Conservation (phyloP, 106 monocot species). For the Dendrobium officinale region DNA sequence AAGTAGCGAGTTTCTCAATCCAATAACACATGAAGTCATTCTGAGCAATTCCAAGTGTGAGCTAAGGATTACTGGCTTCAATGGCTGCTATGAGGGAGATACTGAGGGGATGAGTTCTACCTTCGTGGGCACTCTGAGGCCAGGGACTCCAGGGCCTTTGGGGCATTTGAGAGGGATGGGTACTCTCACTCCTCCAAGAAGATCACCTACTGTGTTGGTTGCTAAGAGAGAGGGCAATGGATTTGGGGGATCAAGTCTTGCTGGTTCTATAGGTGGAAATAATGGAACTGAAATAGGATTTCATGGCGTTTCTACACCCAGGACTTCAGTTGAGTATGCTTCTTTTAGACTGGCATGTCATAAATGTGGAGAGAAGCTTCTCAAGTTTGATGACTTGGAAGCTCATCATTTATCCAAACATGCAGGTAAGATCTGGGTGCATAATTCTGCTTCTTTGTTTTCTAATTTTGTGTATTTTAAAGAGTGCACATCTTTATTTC, state of each 20-base stretch:
- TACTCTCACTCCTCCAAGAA: conserved; percentile 44
- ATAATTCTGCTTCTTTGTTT: too few relatives aligned
- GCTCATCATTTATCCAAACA: conserved; percentile 92
- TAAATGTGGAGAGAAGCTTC: conserved; percentile 76
- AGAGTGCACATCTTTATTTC: too few relatives aligned
- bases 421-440: conserved; percentile 40
- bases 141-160: conserved; percentile 72
- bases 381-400: conserved; percentile 67
- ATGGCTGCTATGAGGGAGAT: neutral
- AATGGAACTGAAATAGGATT: conserved; percentile 4
- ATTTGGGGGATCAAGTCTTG: conserved; percentile 1
- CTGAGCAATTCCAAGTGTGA: conserved; percentile 67
- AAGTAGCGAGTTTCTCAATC: conserved; percentile 79
- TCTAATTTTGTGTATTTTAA: too few relatives aligned
- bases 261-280: conserved; percentile 21
- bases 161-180: conserved; percentile 23
- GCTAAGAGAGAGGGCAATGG: too few relatives aligned
- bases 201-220: conserved; percentile 11
- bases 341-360: conserved; percentile 39
- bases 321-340: neutral
- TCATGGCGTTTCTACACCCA: neutral
- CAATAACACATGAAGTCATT: conserved; percentile 72
- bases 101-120: conserved; percentile 14
- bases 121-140: conserved; percentile 57
- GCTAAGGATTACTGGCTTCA: conserved; percentile 51